Evolutionary conservation across 345 rosid genomes (phyloP).

Genomic region (Euphorbia tirucalli): DNA sequence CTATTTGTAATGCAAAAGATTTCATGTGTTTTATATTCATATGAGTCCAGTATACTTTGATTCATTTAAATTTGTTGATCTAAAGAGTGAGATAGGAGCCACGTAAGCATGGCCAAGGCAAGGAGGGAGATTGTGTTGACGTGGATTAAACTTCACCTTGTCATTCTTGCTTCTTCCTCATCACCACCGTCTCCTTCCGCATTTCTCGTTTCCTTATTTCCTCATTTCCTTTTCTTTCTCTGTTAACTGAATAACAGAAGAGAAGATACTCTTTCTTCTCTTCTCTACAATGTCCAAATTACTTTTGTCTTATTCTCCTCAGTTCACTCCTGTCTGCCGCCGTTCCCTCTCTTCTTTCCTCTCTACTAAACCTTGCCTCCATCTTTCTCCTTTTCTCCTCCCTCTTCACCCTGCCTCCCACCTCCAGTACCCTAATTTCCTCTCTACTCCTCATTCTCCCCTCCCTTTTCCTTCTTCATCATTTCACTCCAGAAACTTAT

Average conservation of each 20-base stretch:
- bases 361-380: conserved; percentile 15
- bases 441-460: conserved; percentile 1
- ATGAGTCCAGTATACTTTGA: too few species aligned
- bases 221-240: not conserved
- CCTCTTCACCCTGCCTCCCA: conserved; percentile 5
- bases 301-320: conserved; percentile 41
- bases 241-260: not conserved
- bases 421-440: conserved; percentile 21
- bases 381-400: not conserved
- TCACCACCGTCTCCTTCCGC: not conserved
- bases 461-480: conserved; percentile 16
- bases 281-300: conserved; percentile 53
- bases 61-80: too few species aligned
- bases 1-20: too few species aligned
- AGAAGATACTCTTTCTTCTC: not conserved
- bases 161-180: not conserved
- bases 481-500: conserved; percentile 25
- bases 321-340: conserved; percentile 35
- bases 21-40: too few species aligned
- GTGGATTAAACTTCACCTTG: conserved; percentile 29
- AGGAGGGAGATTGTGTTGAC: not conserved
- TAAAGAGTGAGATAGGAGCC: not conserved
- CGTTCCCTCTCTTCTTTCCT: conserved; percentile 31
- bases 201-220: too few species aligned
- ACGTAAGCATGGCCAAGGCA: not conserved